Evolutionary conservation across 495 filamentous ascomycete species (phyloP), one percentile per base, ranked within the genome.

Genomic region (Hypoxylon rickii): DNA sequence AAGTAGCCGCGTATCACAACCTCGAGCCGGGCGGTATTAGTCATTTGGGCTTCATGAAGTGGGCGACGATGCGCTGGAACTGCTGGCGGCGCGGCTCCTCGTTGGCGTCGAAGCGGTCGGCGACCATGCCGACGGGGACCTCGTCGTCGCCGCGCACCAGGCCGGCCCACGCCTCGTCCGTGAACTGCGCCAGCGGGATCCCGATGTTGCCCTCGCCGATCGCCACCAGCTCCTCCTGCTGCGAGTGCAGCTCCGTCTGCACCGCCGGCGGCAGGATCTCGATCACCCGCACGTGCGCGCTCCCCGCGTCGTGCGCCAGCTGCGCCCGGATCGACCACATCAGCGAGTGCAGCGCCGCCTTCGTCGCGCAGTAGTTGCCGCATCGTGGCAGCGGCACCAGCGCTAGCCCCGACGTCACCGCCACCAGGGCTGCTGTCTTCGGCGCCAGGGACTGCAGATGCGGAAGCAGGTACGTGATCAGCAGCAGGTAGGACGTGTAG

Each of bases 231-330:
- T 83, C 79, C 15, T 63, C 51, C 58, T 79, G 78, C 42, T 71
- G 70, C 43, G 79, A 70, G 49, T 83, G 81, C 43, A 85, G 68
- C 66, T 85, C 83, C 4, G 80, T 90, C 72, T 86, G 83, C 19
- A 90, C 85, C 2, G 83, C 77, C 3, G 87, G 86, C 4, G 86
- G 86, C 37, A 85, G 73, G 11, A 89, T 66, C 70, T 90, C 87
- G 21, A 89, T 70, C 2, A 89, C 76, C 32, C 77, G 77, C 17
- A 88, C 69, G 24, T 65, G 62, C 20, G 34, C 37, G 19, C 61
- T 65, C 1, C 41, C 50, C 12, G 18, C 44, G 36, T 75, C 70
- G 10, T 72, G 72, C 0, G 70, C 61, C 0, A 90, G 68, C 69
- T 89, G 83, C 32, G 81, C 76, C 0, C 86, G 80, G 10, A 90